phyloP scores from a whole-genome alignment of 1,284 basidiomycete genomes.

The Anthracocystis walkeri region DNA sequence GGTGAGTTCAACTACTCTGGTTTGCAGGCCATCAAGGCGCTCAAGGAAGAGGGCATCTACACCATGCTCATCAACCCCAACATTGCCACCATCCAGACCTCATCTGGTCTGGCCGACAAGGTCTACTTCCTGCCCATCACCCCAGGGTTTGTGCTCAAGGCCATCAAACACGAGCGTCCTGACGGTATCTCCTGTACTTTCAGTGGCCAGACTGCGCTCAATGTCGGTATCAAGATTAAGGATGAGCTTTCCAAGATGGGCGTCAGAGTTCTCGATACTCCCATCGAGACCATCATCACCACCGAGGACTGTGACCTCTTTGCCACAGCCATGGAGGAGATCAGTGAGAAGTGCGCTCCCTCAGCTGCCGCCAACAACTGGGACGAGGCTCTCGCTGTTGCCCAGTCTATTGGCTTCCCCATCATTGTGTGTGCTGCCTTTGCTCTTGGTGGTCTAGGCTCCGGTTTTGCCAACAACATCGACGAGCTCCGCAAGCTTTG shows the following conservation, averaged over 20 bases:
- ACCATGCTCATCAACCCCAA: constrained; percentile 97
- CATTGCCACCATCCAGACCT: constrained; percentile 99
- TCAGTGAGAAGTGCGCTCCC: constrained; percentile 92
- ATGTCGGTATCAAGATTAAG: constrained; percentile 96
- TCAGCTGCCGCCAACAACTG: constrained; percentile 80
- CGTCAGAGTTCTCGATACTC: constrained; percentile 93
- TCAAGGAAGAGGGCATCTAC: constrained; percentile 98
- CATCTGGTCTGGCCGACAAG: constrained; percentile 96
- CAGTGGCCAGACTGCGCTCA: constrained; percentile 96
- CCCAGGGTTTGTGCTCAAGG: constrained; percentile 95
- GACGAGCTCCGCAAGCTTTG: constrained; percentile 87
- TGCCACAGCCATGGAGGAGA: constrained; percentile 92
- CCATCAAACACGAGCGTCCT: constrained; percentile 97
- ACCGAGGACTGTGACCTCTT: constrained; percentile 97
- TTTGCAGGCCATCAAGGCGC: constrained; percentile 97
- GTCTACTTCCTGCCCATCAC: constrained; percentile 99
- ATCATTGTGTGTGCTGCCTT: constrained; percentile 97
- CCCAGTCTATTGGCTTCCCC: constrained; percentile 89
- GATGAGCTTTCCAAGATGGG: constrained; percentile 86
- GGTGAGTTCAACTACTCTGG: constrained; percentile 99
- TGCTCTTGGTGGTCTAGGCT: constrained; percentile 93
- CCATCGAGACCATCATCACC: constrained; percentile 95
- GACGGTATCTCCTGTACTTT: constrained; percentile 99
- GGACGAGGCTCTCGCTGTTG: constrained; percentile 88
- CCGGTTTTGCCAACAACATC: constrained; percentile 92